Percentiles rank a stretch among this genome's conserved stretches.
These are phyloP conservation scores for Neospora caninum DNA, from an alignment of 169 alveolate genomes.

Conservation along the genomic window DNA sequence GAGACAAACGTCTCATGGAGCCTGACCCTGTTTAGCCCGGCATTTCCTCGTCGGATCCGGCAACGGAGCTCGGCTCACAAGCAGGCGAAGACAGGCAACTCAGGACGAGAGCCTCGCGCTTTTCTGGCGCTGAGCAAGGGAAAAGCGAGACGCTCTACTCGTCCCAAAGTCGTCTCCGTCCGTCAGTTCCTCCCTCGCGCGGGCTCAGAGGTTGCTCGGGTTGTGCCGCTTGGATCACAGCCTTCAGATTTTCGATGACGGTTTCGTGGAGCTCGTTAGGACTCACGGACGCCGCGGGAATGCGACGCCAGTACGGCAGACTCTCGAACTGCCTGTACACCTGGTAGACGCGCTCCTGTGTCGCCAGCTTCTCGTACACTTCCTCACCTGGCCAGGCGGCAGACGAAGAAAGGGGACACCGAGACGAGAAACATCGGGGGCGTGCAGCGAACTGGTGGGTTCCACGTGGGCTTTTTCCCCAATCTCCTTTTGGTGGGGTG, in stretches of 20 bases:
- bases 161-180: not conserved
- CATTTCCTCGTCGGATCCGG: too few species aligned
- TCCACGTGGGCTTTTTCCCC: too few species aligned
- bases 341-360: not conserved
- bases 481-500: too few species aligned
- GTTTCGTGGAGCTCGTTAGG: not conserved
- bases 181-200: not conserved
- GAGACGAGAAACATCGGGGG: not conserved
- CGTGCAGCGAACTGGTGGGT: too few species aligned
- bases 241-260: not conserved
- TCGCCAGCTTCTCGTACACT: not conserved
- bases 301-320: not conserved
- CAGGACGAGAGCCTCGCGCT: too few species aligned
- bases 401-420: not conserved
- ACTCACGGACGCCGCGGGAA: not conserved
- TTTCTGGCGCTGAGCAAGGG: too few species aligned
- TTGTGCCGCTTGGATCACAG: not conserved
- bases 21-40: too few species aligned
- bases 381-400: not conserved
- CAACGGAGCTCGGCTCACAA: too few species aligned
- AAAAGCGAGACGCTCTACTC: too few species aligned
- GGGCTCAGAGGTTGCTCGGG: not conserved
- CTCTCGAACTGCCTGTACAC: not conserved
- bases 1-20: too few species aligned
- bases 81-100: too few species aligned